Percentiles rank a stretch among this genome's conserved stretches.
Conservation (phyloP, 306 rosid species). For the Quercus cerris region DNA sequence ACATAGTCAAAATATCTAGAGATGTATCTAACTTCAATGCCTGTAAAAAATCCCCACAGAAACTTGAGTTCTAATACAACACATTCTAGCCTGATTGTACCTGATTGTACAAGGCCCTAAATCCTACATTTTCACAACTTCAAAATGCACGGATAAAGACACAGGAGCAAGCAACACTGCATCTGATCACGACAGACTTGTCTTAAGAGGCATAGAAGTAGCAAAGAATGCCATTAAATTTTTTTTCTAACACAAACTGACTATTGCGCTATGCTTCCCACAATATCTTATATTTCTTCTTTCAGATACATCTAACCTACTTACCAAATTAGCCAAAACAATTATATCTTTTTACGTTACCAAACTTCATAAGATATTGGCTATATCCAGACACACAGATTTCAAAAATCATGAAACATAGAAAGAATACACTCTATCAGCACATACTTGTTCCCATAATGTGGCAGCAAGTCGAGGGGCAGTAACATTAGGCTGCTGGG, state of each 20-base stretch:
- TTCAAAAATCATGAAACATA: background rate
- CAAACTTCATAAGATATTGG: background rate
- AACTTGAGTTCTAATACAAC: background rate
- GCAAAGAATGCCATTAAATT: background rate
- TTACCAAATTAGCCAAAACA: background rate
- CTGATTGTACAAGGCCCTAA: background rate
- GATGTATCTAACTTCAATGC: background rate
- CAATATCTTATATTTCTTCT: background rate
- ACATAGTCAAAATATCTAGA: background rate
- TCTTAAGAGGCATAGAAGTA: background rate
- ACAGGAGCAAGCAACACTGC: background rate
- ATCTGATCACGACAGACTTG: background rate
- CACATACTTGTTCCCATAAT: background rate
- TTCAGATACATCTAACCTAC: background rate
- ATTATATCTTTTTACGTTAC: background rate
- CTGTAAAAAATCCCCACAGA: background rate
- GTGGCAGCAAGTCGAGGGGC: too few species aligned
- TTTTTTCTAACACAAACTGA: background rate
- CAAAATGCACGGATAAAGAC: background rate
- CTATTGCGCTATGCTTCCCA: background rate
- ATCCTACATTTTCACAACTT: background rate
- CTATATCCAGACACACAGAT: background rate
- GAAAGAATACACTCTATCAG: background rate
- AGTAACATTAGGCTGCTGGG: too few species aligned
- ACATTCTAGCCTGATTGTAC: background rate